phyloP scores from a whole-genome alignment of 2,329 filamentous ascomycete species.

The Pseudogymnoascus sp. region DNA sequence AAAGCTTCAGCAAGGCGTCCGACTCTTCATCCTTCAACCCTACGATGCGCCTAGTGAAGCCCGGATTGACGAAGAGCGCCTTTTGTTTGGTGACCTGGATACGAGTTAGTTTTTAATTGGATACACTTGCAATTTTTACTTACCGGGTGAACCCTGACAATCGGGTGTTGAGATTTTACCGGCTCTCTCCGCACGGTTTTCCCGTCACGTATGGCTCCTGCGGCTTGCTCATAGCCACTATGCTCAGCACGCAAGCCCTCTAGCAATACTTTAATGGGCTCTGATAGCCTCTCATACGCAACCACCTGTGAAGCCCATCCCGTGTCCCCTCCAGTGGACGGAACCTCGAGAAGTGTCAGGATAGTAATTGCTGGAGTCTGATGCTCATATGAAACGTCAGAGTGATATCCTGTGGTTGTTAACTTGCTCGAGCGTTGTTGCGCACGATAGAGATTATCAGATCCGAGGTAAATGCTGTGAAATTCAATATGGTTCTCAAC shows the following conservation, averaged over 20 bases:
- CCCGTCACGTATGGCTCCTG: conserved; percentile 53
- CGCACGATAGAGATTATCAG: conserved; percentile 36
- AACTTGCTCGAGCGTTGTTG: conserved; percentile 30
- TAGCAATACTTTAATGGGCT: conserved; percentile 66
- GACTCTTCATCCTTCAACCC: conserved; percentile 80
- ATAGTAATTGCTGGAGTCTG: conserved; percentile 85
- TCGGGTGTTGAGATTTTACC: conserved; percentile 61
- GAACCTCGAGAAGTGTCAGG: conserved; percentile 71
- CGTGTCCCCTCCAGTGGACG: conserved; percentile 71
- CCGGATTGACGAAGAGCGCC: conserved; percentile 69
- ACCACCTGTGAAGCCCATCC: conserved; percentile 68
- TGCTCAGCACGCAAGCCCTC: conserved; percentile 73
- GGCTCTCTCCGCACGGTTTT: conserved; percentile 67
- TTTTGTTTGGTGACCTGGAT: conserved; percentile 63
- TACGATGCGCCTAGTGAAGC: conserved; percentile 69
- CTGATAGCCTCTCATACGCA: conserved; percentile 71
- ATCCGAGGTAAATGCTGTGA: conserved; percentile 40
- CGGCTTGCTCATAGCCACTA: conserved; percentile 70
- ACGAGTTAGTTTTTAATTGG: neutral
- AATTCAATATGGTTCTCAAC: conserved; percentile 37
- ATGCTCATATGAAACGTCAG: conserved; percentile 75
- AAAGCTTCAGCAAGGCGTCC: conserved; percentile 64
- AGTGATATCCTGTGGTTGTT: conserved; percentile 78
- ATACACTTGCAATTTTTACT: conserved; percentile 30
- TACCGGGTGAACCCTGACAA: conserved; percentile 67